Percentiles rank a stretch among this genome's conserved stretches.
phyloP scores from a whole-genome alignment of 345 rosid species.

The Gossypium longicalyx region DNA sequence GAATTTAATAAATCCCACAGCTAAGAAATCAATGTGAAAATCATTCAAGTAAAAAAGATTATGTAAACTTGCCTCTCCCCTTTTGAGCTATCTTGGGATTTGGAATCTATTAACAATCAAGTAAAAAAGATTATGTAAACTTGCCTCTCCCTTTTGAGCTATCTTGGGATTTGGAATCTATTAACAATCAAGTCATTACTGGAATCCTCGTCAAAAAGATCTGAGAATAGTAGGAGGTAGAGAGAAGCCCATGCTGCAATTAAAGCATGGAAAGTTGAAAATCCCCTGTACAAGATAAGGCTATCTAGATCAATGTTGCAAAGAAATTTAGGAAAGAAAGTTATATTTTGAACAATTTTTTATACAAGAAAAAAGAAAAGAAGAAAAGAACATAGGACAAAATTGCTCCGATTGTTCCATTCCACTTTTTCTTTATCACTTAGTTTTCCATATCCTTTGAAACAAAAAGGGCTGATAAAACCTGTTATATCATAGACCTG shows the following conservation, averaged over 20 bases:
- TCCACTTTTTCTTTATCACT: conserved; percentile 45
- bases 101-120: too few relatives aligned
- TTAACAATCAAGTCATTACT: too few relatives aligned
- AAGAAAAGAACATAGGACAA: background rate
- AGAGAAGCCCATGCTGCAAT: conserved; percentile 54
- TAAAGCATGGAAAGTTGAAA: conserved; percentile 82
- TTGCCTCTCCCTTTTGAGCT: too few relatives aligned
- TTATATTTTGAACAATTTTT: background rate
- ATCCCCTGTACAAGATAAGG: conserved; percentile 48
- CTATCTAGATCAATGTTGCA: conserved; percentile 1
- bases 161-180: too few relatives aligned
- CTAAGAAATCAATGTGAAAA: too few relatives aligned
- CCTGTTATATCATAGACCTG: conserved; percentile 67
- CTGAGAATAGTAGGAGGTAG: conserved; percentile 55
- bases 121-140: too few relatives aligned
- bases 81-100: too few relatives aligned
- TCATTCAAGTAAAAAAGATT: too few relatives aligned
- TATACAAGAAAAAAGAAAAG: background rate
- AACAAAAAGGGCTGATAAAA: conserved; percentile 42
- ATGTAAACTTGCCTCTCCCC: too few relatives aligned
- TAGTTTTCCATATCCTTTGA: conserved; percentile 51
- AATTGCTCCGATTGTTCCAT: conserved; percentile 73
- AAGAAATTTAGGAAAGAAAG: too few relatives aligned
- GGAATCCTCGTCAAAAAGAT: conserved; percentile 4
- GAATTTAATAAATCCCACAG: too few relatives aligned